Percentiles rank a stretch among this genome's conserved stretches.
Conservation (phyloP, 805 yeast species). For the Kurtzmaniella fragi region DNA sequence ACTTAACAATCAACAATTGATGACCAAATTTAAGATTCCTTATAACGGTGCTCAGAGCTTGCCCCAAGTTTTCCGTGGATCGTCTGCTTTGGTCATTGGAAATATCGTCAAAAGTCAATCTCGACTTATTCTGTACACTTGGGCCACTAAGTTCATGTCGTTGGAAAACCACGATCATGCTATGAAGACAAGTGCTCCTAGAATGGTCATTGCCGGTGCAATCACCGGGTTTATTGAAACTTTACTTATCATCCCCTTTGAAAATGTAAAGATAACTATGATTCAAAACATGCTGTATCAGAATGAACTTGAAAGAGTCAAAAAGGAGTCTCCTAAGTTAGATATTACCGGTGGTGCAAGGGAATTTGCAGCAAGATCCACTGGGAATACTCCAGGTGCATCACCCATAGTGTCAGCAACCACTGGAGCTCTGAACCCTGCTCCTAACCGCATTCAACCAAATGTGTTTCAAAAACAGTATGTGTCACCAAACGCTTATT, state of each 20-base stretch:
- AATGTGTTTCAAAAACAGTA: slow-evolving; percentile 26
- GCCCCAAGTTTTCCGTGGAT: slow-evolving; percentile 49
- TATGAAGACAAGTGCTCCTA: slow-evolving; percentile 67
- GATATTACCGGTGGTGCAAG: slow-evolving; percentile 24
- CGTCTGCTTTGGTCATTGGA: slow-evolving; percentile 73
- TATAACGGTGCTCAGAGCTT: slow-evolving; percentile 27
- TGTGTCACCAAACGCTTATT: slow-evolving; percentile 40
- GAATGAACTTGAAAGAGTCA: slow-evolving; percentile 20
- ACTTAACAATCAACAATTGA: slow-evolving; percentile 41
- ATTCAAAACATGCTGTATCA: slow-evolving; percentile 54
- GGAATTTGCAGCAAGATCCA: slow-evolving; percentile 19
- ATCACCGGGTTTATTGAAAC: slow-evolving; percentile 84
- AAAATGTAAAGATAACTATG: slow-evolving; percentile 75
- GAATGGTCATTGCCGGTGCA: slow-evolving; percentile 77
- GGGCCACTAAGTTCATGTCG: slow-evolving; percentile 64
- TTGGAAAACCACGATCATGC: slow-evolving; percentile 24
- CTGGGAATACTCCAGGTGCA: slow-evolving; percentile 3
- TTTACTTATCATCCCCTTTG: slow-evolving; percentile 84
- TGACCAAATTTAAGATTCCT: slow-evolving; percentile 29
- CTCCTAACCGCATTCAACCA: neutral
- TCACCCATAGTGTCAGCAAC: slow-evolving; percentile 2
- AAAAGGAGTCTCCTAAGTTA: slow-evolving; percentile 13
- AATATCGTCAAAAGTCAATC: slow-evolving; percentile 67
- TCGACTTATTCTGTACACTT: slow-evolving; percentile 70
- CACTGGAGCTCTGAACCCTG: neutral